phyloP scores from a whole-genome alignment of 176 grass and related monocot genomes.

The Aegilops sharonensis region DNA sequence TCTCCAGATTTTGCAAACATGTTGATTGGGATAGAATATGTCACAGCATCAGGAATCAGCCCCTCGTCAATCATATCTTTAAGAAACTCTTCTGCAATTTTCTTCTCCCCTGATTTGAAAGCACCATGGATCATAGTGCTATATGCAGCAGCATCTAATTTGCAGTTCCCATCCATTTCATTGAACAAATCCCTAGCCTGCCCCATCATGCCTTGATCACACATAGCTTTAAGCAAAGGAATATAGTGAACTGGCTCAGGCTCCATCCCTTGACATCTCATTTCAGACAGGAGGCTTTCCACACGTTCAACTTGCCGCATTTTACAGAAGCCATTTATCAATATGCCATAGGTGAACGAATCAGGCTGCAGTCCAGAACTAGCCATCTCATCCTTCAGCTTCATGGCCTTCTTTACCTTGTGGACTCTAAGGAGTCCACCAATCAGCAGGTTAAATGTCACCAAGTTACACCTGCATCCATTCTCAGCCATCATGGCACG shows the following conservation, averaged over 20 bases:
- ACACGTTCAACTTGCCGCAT: conserved; percentile 46
- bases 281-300: conserved; percentile 35
- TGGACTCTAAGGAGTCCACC: conserved; percentile 48
- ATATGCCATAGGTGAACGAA: conserved; percentile 51
- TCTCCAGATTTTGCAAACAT: conserved; percentile 52
- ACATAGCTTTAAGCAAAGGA: conserved; percentile 54
- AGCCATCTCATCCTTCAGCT: conserved; percentile 45
- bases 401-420: conserved; percentile 36
- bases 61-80: conserved; percentile 46
- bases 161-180: conserved; percentile 47
- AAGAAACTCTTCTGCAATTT: conserved; percentile 46
- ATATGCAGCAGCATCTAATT: conserved; percentile 44
- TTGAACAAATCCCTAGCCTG: conserved; percentile 44
- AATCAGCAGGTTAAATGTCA: conserved; percentile 58
- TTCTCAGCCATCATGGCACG: conserved; percentile 45
- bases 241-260: conserved; percentile 43
- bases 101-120: conserved; percentile 41
- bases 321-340: conserved; percentile 67
- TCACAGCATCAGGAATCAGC: conserved; percentile 52
- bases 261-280: conserved; percentile 36
- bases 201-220: conserved; percentile 48
- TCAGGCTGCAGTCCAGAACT: conserved; percentile 40
- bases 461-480: conserved; percentile 38
- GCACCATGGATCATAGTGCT: conserved; percentile 60
- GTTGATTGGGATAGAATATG: conserved; percentile 51